Percentiles rank a stretch among this genome's conserved stretches.
Evolutionary conservation across 2,329 filamentous ascomycete genomes (phyloP).

Genomic region (Aspergillus luchuensis): DNA sequence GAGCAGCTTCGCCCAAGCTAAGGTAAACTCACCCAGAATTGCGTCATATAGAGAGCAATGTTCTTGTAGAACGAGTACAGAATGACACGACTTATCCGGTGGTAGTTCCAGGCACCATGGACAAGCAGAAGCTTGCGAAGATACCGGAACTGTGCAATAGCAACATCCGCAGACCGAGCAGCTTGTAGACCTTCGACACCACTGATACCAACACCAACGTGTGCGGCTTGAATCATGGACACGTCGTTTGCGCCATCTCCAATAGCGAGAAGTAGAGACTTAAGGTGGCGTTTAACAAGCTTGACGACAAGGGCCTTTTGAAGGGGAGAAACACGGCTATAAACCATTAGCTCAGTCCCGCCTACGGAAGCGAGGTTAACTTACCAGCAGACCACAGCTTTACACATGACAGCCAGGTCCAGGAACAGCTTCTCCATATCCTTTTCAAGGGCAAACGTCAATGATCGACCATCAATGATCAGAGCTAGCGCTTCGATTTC

Average conservation of each 20-base stretch:
- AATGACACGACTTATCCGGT: conserved; percentile 94
- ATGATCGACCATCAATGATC: conserved; percentile 92
- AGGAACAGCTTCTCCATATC: conserved; percentile 92
- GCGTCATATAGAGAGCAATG: conserved; percentile 96
- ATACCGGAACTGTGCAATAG: conserved; percentile 94
- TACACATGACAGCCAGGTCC: conserved; percentile 91
- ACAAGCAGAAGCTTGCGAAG: conserved; percentile 91
- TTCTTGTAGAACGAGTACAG: conserved; percentile 99
- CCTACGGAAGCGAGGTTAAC: conserved; percentile 21
- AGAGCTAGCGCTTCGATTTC: conserved; percentile 81
- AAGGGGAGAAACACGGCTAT: conserved; percentile 87
- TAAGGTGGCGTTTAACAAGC: conserved; percentile 91
- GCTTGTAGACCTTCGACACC: conserved; percentile 96
- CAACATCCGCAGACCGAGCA: conserved; percentile 90
- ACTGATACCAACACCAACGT: conserved; percentile 96
- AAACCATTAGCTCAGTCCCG: conserved; percentile 13
- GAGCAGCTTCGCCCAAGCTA: not conserved
- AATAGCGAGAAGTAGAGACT: conserved; percentile 90
- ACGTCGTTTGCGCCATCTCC: conserved; percentile 98
- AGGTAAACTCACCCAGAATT: conserved; percentile 79
- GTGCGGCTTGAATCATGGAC: conserved; percentile 99
- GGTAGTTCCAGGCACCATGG: conserved; percentile 96
- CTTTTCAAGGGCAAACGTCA: conserved; percentile 90
- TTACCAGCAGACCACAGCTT: conserved; percentile 91
- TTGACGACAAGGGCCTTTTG: conserved; percentile 98